phyloP scores from a whole-genome alignment of 2,329 filamentous ascomycete genomes.

The Cordyceps farinosa region DNA sequence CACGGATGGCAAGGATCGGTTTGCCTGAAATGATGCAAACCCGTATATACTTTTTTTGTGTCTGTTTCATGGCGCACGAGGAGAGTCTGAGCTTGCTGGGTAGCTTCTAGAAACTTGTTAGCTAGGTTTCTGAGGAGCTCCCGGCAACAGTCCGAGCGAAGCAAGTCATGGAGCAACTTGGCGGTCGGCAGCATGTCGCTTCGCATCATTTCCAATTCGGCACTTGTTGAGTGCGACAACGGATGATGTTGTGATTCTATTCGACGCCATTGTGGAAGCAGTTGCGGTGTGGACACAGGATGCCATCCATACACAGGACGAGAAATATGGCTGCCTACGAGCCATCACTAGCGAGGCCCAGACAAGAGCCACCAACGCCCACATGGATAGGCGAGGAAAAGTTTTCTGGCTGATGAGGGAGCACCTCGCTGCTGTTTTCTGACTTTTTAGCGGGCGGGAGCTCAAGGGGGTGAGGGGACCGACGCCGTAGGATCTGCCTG shows the following conservation, averaged over 20 bases:
- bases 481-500: not conserved
- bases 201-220: conserved; percentile 6
- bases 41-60: not conserved
- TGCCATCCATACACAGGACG: conserved; percentile 11
- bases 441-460: not conserved
- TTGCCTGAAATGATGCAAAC: conserved; percentile 3
- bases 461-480: not conserved
- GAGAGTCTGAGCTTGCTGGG: not conserved
- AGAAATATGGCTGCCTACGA: conserved; percentile 16
- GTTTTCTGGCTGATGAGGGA: not conserved
- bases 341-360: not conserved
- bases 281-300: conserved; percentile 8
- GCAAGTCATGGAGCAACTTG: not conserved
- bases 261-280: conserved; percentile 9
- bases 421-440: not conserved
- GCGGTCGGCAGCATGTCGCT: not conserved
- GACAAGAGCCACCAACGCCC: conserved; percentile 6
- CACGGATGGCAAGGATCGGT: conserved; percentile 1
- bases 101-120: not conserved
- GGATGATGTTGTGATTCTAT: not conserved
- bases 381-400: conserved; percentile 8
- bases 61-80: not conserved
- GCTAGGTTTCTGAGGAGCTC: not conserved
- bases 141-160: conserved; percentile 1
- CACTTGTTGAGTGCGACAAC: conserved; percentile 3